phyloP scores from a whole-genome alignment of 164 flowering plant species.

The Euptelea pleiosperma region DNA sequence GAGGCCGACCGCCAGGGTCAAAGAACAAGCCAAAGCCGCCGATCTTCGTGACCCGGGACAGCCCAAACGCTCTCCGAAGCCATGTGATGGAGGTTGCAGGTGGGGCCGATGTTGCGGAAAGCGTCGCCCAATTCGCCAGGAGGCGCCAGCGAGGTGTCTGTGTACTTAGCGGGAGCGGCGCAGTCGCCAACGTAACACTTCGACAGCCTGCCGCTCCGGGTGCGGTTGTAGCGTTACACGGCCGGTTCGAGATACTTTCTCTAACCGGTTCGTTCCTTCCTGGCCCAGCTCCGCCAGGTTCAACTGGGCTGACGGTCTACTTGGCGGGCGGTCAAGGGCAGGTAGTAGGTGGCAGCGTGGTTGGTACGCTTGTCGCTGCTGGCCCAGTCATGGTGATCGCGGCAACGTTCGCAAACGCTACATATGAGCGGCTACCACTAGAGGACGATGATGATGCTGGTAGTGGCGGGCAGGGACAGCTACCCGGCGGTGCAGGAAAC shows the following conservation, averaged over 20 bases:
- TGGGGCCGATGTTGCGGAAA: conserved; percentile 64
- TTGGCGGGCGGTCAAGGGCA: conserved; percentile 55
- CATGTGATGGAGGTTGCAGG: conserved; percentile 69
- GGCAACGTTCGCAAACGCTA: conserved; percentile 70
- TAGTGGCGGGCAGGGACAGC: conserved; percentile 10
- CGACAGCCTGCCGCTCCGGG: conserved; percentile 70
- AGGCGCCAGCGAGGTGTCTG: conserved; percentile 73
- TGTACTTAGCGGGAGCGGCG: conserved; percentile 67
- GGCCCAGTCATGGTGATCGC: conserved; percentile 79
- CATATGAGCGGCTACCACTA: conserved; percentile 63
- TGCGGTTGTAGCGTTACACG: conserved; percentile 57
- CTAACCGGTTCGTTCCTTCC: conserved; percentile 72
- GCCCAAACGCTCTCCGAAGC: conserved; percentile 77
- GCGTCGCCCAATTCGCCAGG: conserved; percentile 61
- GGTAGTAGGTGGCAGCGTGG: conserved; percentile 45
- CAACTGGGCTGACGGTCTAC: conserved; percentile 73
- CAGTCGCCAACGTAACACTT: conserved; percentile 66
- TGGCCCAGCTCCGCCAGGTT: conserved; percentile 72
- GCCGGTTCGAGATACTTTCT: conserved; percentile 74
- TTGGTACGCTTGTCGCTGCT: conserved; percentile 62
- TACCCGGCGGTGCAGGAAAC: conserved; percentile 10
- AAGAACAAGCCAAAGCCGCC: conserved; percentile 61
- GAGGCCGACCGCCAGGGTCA: conserved; percentile 29
- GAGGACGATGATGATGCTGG: conserved; percentile 49
- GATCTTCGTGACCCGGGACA: conserved; percentile 67